phyloP scores from a whole-genome alignment of 73 alveolate species.

The Paramecium sonneborni region DNA sequence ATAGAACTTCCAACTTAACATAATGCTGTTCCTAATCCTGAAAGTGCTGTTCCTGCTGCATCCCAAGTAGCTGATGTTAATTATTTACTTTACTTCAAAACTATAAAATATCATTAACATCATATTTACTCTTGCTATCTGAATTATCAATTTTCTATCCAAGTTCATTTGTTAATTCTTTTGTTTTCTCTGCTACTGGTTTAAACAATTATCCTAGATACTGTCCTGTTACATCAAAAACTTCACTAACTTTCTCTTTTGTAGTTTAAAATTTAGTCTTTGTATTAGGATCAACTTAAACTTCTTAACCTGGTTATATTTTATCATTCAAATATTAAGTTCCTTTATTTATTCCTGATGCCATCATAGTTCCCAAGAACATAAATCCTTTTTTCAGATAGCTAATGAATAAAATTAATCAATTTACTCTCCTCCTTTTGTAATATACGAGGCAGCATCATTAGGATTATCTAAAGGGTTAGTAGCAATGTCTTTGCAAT shows the following conservation, averaged over 20 bases:
- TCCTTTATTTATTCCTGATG: constrained; percentile 10
- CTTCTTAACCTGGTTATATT: constrained; percentile 2
- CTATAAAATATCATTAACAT: background rate
- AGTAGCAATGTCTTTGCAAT: constrained; percentile 33
- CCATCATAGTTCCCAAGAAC: background rate
- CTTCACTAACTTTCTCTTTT: background rate
- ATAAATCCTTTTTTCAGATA: background rate
- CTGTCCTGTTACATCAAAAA: constrained; percentile 2
- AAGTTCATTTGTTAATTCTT: background rate
- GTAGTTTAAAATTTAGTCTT: background rate
- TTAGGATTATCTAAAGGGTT: constrained; percentile 9
- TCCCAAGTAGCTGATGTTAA: constrained; percentile 48
- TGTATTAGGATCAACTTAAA: constrained; percentile 15
- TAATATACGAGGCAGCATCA: constrained; percentile 26
- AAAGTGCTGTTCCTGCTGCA: constrained; percentile 49
- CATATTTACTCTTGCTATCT: background rate
- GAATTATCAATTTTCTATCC: background rate
- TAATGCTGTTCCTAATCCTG: constrained; percentile 49
- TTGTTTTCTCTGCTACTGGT: constrained; percentile 36
- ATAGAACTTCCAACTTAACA: constrained; percentile 40
- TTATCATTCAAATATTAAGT: background rate
- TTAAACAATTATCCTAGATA: background rate
- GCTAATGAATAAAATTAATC: background rate
- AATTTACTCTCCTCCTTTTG: constrained; percentile 43
- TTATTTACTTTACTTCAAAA: background rate